Percentiles rank a stretch among this genome's conserved stretches.
Conservation (phyloP, 2,329 filamentous ascomycete genomes). For the Chalaropsis thielavioides region DNA sequence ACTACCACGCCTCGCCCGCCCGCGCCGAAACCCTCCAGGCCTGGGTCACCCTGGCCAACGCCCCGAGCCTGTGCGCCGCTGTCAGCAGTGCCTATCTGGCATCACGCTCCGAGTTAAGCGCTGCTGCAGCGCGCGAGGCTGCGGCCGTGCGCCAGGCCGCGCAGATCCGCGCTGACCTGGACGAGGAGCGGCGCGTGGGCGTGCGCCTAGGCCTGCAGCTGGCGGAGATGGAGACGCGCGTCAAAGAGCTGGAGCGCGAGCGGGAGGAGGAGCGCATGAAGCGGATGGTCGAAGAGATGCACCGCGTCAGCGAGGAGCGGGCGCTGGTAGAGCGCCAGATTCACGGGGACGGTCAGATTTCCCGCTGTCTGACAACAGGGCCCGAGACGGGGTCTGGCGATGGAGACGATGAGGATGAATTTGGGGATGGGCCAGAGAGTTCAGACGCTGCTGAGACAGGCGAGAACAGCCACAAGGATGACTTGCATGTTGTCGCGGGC, state of each 20-base stretch:
- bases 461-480: background rate
- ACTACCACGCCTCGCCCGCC: conserved; percentile 5
- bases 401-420: conserved; percentile 6
- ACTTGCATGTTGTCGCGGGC: background rate
- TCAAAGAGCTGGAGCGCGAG: conserved; percentile 6
- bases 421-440: background rate
- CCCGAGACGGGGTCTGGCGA: background rate
- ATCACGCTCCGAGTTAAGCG: background rate
- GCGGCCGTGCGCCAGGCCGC: background rate
- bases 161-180: background rate
- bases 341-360: background rate
- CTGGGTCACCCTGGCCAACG: conserved; percentile 15
- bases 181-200: background rate
- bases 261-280: conserved; percentile 1
- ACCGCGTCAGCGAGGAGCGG: conserved; percentile 4
- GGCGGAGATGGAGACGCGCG: background rate
- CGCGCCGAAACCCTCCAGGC: conserved; percentile 4
- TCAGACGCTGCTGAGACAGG: background rate
- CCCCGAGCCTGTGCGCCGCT: conserved; percentile 8
- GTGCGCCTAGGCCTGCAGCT: background rate
- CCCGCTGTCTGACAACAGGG: background rate
- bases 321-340: background rate
- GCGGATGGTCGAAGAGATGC: conserved; percentile 8
- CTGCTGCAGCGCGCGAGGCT: background rate
- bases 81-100: conserved; percentile 1